Evolutionary conservation across 2,329 filamentous ascomycete species (phyloP), one percentile per base, ranked within the genome.

Genomic region (Pseudocercospora vitis): DNA sequence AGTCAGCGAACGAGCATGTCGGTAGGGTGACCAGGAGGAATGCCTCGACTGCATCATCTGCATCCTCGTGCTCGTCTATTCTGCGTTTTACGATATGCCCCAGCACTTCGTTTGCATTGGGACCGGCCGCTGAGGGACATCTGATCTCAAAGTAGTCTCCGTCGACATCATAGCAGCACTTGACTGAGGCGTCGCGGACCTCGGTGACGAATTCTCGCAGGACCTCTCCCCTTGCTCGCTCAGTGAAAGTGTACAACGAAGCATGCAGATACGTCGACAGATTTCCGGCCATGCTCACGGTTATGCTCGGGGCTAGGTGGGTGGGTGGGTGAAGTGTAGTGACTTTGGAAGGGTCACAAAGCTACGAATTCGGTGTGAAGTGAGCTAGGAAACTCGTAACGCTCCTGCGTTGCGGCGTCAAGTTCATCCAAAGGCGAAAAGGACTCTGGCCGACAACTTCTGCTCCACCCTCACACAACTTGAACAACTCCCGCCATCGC

Each of bases 241-340:
- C 33, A 45, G 51, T 57, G 56, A 69, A 69, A 2, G 47, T 48
- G 51, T 67, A 67, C 18, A 65, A 50, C 2, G 64, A 61, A 7
- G 59, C 51, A 50, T 70, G 66, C 44, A 64, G 40, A 56, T 67
- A 69, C 7, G 52, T 49, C 18, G 63, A 28, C 5, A 31, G 55
- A 11, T 18, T 42, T 19, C 56, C 55, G 18, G 54, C 53, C 61
- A 65, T 68, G 23, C 7, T 60, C n/a, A 50, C 33, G 33, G 18
- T n/a, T n/a, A n/a, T n/a, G n/a, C n/a, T n/a, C n/a, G n/a, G n/a
- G n/a, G n/a, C n/a, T n/a, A n/a, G n/a, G n/a, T n/a, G n/a, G n/a
- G n/a, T n/a, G n/a, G n/a, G n/a, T n/a, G n/a, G n/a, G n/a, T n/a
- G n/a, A n/a, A n/a, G n/a, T n/a, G n/a, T n/a, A n/a, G n/a, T n/a